Conservation (phyloP, 2,329 filamentous ascomycete genomes). For the Fusarium concolor region DNA sequence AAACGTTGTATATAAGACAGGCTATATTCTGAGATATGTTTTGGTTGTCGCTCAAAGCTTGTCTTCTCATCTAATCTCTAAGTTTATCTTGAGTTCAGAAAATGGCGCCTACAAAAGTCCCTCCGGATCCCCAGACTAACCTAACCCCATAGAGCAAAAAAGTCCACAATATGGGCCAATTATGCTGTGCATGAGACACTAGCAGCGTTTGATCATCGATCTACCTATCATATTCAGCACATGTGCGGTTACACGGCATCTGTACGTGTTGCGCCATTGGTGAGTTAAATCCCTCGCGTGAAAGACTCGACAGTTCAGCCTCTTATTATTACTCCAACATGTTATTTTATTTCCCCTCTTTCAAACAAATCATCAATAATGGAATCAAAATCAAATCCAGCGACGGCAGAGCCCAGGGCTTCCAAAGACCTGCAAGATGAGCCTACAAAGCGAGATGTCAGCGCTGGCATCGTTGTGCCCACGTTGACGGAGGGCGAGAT, state of each 20-base stretch:
- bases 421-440: conserved; percentile 12
- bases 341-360: background rate
- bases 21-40: no score
- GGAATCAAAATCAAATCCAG: conserved; percentile 2
- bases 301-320: background rate
- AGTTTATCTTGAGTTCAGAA: background rate
- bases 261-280: background rate
- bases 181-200: conserved; percentile 4
- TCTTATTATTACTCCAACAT: background rate
- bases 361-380: background rate
- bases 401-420: background rate
- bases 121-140: background rate
- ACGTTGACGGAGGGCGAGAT: conserved; percentile 26
- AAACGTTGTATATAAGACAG: no score
- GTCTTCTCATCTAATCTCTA: no score
- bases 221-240: conserved; percentile 11
- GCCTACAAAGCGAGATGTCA: conserved; percentile 3
- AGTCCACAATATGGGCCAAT: conserved; percentile 18
- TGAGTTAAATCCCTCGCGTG: conserved; percentile 21
- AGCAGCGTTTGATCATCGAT: conserved; percentile 5
- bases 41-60: no score
- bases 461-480: conserved; percentile 25
- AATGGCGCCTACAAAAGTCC: background rate
- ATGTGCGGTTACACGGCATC: conserved; percentile 28
- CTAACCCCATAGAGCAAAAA: conserved; percentile 12